These are phyloP conservation scores for Trypanosoma boissoni DNA, from an alignment of 208 protist genomes.

Conservation along the genomic window DNA sequence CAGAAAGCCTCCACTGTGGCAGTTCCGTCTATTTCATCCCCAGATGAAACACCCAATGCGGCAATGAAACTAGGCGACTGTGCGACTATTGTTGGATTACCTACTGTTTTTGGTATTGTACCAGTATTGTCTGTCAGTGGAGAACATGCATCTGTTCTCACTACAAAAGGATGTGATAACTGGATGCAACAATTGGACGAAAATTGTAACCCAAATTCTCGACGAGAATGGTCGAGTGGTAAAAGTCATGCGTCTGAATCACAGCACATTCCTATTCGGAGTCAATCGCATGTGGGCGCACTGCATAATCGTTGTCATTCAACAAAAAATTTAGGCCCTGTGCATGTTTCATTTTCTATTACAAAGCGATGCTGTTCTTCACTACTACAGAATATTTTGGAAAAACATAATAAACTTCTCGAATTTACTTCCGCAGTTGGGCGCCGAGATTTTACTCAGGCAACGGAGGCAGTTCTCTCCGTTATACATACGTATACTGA, in stretches of 20 bases:
- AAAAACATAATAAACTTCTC: slow-evolving; percentile 21
- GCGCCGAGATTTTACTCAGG: slow-evolving; percentile 10
- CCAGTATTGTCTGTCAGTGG: slow-evolving; percentile 9
- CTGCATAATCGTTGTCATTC: no score
- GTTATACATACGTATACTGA: slow-evolving; percentile 2
- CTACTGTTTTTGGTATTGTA: slow-evolving; percentile 11
- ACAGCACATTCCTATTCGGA: neutral
- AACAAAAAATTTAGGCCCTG: no score
- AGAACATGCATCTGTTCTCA: neutral
- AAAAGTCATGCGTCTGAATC: neutral
- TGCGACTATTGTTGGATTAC: neutral
- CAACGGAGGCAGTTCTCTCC: neutral
- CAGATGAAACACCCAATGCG: neutral
- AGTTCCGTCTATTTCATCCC: neutral
- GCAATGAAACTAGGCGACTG: neutral
- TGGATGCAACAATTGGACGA: neutral
- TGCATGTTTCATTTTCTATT: slow-evolving; percentile 22
- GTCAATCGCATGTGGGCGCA: no score
- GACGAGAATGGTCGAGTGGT: neutral
- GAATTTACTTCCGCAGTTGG: slow-evolving; percentile 4
- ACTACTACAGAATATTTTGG: slow-evolving; percentile 20
- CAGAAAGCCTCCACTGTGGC: neutral
- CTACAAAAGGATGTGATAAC: neutral
- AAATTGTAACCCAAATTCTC: neutral
- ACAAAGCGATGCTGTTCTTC: slow-evolving; percentile 18